Percentiles rank a stretch among this genome's conserved stretches.
Evolutionary conservation across 768 basidiomycete species (phyloP).

Genomic region (Amanita fuliginea): DNA sequence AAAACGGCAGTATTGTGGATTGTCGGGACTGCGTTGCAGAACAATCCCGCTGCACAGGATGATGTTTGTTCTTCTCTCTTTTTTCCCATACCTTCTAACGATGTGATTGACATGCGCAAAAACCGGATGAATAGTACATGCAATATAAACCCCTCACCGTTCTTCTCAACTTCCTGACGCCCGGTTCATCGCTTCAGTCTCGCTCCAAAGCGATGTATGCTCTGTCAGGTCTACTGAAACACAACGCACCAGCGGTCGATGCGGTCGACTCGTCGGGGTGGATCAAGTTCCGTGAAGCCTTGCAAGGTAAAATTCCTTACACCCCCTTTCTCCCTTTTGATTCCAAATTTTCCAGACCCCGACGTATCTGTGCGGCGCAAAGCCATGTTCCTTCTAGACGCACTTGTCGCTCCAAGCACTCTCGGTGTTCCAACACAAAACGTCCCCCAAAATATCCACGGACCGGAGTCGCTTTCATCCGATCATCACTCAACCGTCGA

Average conservation of each 20-base stretch:
- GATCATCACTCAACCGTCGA: background rate
- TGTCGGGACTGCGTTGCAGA: constrained; percentile 81
- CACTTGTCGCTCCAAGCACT: constrained; percentile 46
- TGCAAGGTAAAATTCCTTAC: constrained; percentile 44
- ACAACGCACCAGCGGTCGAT: constrained; percentile 57
- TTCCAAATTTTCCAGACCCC: constrained; percentile 42
- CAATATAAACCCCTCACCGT: constrained; percentile 53
- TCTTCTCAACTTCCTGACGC: constrained; percentile 50
- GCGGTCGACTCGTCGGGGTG: constrained; percentile 51
- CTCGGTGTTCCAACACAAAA: constrained; percentile 11
- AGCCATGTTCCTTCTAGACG: constrained; percentile 62
- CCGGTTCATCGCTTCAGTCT: constrained; percentile 38
- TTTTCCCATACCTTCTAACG: too few relatives aligned
- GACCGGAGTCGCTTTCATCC: constrained; percentile 13
- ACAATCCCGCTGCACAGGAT: constrained; percentile 77
- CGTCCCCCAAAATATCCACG: constrained; percentile 12
- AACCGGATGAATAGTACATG: constrained; percentile 35
- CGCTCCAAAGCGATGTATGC: constrained; percentile 79
- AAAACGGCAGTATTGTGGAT: constrained; percentile 73
- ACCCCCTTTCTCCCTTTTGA: background rate
- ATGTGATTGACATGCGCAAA: background rate
- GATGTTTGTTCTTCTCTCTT: constrained; percentile 36
- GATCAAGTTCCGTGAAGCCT: constrained; percentile 42
- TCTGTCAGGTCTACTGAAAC: constrained; percentile 69
- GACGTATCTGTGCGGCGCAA: constrained; percentile 72